These are phyloP conservation scores for Phallus indusiatus DNA, from an alignment of 768 basidiomycete genomes.

Conservation along the genomic window DNA sequence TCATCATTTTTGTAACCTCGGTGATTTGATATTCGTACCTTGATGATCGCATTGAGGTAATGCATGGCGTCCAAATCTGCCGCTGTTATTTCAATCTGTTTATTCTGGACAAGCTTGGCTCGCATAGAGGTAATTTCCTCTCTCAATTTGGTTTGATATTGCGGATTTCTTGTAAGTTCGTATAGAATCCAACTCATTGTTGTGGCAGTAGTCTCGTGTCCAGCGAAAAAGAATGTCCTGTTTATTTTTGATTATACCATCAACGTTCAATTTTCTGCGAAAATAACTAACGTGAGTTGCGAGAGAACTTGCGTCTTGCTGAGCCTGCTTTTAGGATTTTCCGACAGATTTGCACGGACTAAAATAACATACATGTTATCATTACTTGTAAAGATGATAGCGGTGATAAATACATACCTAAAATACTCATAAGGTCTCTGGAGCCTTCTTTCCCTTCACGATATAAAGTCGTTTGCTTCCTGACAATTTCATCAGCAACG, in stretches of 20 bases:
- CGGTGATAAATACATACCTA: neutral
- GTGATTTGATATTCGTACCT: slow-evolving; percentile 20
- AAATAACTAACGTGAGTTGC: neutral
- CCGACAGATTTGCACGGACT: slow-evolving; percentile 6
- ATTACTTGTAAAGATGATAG: neutral
- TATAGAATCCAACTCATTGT: slow-evolving; percentile 1
- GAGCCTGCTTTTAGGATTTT: neutral
- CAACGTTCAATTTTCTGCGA: neutral
- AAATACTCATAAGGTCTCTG: slow-evolving; percentile 1
- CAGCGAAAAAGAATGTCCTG: neutral
- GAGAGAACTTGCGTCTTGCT: neutral
- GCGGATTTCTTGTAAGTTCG: neutral
- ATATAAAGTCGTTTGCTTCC: neutral
- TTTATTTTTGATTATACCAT: neutral
- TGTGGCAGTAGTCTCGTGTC: neutral
- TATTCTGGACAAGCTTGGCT: slow-evolving; percentile 15
- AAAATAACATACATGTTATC: neutral
- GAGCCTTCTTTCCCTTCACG: neutral
- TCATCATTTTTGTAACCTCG: neutral
- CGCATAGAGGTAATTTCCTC: neutral
- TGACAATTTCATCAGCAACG: neutral
- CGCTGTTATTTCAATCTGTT: slow-evolving; percentile 32
- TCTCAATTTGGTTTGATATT: neutral
- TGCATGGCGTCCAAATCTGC: slow-evolving; percentile 43
- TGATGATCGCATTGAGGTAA: slow-evolving; percentile 39